Base-by-base conservation (phyloP, 2,329 filamentous ascomycete species). In the Albophoma yamanashiensis region DNA sequence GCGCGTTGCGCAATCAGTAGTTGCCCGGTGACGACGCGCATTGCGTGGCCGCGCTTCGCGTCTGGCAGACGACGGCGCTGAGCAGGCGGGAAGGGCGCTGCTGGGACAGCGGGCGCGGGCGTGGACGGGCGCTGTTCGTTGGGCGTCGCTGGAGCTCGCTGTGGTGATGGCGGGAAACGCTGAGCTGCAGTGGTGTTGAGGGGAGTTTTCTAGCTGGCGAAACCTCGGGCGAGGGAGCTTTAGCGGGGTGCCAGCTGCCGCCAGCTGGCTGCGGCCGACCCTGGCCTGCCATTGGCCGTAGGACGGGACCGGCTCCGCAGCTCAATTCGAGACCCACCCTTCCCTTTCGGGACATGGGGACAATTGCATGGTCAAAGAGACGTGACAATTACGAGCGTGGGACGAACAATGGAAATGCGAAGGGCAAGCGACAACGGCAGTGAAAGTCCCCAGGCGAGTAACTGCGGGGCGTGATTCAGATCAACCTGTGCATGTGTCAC, bases 191-290 rank as follows among this genome's bases (percentile, higher is more conserved):
- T 61, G 62, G 60, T 63, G 59, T 60, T 62, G 57, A 42, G 43
- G 53, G 50, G 57, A 43, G 52, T 59, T 62, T 40, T 50, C n/a
- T 43, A 34, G 57, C 58, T 62, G 63, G 63, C 55, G 59, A 58
- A 64, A 62, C 61, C 56, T 64, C 63, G 63, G 63, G 15, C 27
- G 15, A 31, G 12, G 7, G 45, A 2, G 5, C 47, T 25, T 40
- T 36, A 27, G 58, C 20, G 57, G 50, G 47, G 38, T 38, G 27
- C 1, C 17, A 43, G 14, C 14, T 27, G 52, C 40, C 27, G 40
- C 40, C 47, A 52, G 57, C 45, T 39, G 34, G 1, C 7, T 1
- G 34, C 6, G 27, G 2, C 34, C 34, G 34, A 7, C 6, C 34
- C 9, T 11, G 34, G 34, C 34, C 9, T 36, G 4, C 6, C 45